These are phyloP conservation scores for Kandelia obovata DNA, from an alignment of 345 rosid genomes.

Conservation along the genomic window DNA sequence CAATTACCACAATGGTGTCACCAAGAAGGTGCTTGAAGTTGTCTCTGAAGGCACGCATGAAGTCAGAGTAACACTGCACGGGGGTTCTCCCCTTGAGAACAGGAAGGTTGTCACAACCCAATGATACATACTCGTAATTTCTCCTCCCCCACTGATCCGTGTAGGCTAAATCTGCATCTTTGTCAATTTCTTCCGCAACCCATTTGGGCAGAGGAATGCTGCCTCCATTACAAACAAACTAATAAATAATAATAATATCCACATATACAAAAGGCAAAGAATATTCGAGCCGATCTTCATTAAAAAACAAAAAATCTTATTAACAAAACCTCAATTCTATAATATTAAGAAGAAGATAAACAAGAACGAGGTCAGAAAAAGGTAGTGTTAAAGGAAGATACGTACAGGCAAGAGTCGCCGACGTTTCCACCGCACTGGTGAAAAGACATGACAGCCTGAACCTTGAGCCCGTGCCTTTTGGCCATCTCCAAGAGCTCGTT, in stretches of 20 bases:
- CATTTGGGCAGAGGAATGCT: constrained; percentile 88
- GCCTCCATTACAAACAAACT: constrained; percentile 2
- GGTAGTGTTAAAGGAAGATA: constrained; percentile 17
- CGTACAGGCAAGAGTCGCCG: constrained; percentile 88
- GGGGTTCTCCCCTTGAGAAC: constrained; percentile 82
- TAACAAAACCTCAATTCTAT: too few species aligned
- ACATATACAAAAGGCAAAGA: too few species aligned
- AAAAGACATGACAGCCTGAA: constrained; percentile 97
- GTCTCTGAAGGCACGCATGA: constrained; percentile 92
- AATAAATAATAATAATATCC: too few species aligned
- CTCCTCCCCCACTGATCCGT: constrained; percentile 99
- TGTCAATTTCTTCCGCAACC: constrained; percentile 73
- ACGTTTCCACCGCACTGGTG: constrained; percentile 99
- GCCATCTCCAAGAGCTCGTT: constrained; percentile 87
- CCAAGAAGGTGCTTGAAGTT: constrained; percentile 78
- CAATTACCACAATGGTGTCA: constrained; percentile 80
- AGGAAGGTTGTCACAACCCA: constrained; percentile 87
- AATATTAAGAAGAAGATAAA: not conserved
- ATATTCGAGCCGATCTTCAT: too few species aligned
- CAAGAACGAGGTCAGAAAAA: not conserved
- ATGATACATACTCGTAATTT: constrained; percentile 83
- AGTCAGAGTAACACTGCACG: constrained; percentile 87
- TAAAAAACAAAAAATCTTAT: too few species aligned
- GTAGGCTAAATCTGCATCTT: constrained; percentile 77
- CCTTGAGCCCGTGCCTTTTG: constrained; percentile 76